Percentiles rank a stretch among this genome's conserved stretches.
Conservation (phyloP, 495 filamentous ascomycete species). For the Paragyromitra xinjiangensis region DNA sequence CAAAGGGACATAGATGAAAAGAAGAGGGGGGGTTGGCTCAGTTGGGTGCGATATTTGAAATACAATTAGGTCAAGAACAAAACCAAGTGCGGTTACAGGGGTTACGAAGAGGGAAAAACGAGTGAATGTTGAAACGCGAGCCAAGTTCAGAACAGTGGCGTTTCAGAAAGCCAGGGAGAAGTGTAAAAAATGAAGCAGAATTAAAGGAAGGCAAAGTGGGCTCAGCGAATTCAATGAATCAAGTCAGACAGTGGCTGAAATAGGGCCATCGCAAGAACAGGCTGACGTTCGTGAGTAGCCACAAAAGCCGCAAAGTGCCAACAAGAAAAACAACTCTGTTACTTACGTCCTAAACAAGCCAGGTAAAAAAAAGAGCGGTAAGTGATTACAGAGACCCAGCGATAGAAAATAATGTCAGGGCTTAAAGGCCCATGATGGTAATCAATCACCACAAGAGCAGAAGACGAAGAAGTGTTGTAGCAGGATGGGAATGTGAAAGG, state of each 20-base stretch:
- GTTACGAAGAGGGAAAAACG: constrained; percentile 46
- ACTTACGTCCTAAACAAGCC: constrained; percentile 47
- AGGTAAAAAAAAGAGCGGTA: constrained; percentile 32
- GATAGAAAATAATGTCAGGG: constrained; percentile 44
- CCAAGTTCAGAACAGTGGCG: constrained; percentile 38
- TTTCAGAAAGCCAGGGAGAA: constrained; percentile 33
- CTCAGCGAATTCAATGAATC: constrained; percentile 37
- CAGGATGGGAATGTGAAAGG: constrained; percentile 46
- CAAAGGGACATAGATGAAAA: constrained; percentile 31
- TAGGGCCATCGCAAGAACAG: constrained; percentile 44
- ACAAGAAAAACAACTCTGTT: constrained; percentile 42
- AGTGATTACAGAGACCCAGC: constrained; percentile 35
- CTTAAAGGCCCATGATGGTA: constrained; percentile 38
- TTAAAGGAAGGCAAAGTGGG: constrained; percentile 33
- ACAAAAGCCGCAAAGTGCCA: constrained; percentile 38
- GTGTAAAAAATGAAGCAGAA: constrained; percentile 25
- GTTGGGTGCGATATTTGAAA: constrained; percentile 45
- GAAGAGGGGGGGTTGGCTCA: constrained; percentile 41
- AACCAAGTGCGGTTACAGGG: constrained; percentile 45
- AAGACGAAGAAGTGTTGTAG: constrained; percentile 44
- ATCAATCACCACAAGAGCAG: constrained; percentile 43
- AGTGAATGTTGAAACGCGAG: constrained; percentile 41
- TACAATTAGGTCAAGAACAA: constrained; percentile 32
- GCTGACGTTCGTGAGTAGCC: constrained; percentile 32
- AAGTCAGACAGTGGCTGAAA: constrained; percentile 38